Percentiles rank a stretch among this genome's conserved stretches.
Evolutionary conservation across 495 filamentous ascomycete species (phyloP).

Genomic region (Trichoderma virens): DNA sequence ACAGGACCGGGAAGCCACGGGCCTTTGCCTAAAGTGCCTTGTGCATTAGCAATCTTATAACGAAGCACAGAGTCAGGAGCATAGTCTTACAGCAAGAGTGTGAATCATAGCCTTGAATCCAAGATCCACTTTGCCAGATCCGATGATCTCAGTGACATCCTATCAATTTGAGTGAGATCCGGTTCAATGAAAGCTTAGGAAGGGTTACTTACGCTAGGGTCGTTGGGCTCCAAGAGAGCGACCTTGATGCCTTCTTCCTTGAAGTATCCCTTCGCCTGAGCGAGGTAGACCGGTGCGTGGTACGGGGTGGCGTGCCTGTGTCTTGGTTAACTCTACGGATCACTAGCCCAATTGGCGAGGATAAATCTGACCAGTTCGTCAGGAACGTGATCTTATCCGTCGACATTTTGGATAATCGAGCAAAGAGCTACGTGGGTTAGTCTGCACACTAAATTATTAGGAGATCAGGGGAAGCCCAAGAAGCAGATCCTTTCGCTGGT

Average conservation of each 20-base stretch:
- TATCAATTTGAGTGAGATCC: conserved; percentile 8
- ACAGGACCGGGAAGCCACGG: conserved; percentile 59
- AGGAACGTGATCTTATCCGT: conserved; percentile 71
- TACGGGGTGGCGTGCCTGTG: conserved; percentile 64
- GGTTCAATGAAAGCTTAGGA: background rate
- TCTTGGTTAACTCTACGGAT: conserved; percentile 10
- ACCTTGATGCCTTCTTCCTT: conserved; percentile 62
- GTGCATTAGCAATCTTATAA: background rate
- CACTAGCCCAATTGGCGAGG: conserved; percentile 10
- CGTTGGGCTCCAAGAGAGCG: conserved; percentile 62
- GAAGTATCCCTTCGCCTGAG: conserved; percentile 63
- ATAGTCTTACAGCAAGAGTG: conserved; percentile 49
- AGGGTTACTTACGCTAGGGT: conserved; percentile 42
- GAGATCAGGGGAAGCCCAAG: conserved; percentile 35
- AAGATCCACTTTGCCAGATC: conserved; percentile 61
- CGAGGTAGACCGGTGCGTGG: conserved; percentile 63
- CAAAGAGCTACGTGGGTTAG: conserved; percentile 26
- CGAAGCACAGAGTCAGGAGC: background rate
- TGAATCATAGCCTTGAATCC: conserved; percentile 75
- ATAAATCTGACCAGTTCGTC: conserved; percentile 54
- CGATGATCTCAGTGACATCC: conserved; percentile 67
- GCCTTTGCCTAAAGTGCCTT: conserved; percentile 50
- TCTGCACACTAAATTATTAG: conserved; percentile 20
- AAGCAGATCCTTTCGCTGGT: conserved; percentile 76
- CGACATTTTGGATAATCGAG: conserved; percentile 48